Conservation (phyloP, 1,139 yeast genomes). For the Lodderomyces margitis region DNA sequence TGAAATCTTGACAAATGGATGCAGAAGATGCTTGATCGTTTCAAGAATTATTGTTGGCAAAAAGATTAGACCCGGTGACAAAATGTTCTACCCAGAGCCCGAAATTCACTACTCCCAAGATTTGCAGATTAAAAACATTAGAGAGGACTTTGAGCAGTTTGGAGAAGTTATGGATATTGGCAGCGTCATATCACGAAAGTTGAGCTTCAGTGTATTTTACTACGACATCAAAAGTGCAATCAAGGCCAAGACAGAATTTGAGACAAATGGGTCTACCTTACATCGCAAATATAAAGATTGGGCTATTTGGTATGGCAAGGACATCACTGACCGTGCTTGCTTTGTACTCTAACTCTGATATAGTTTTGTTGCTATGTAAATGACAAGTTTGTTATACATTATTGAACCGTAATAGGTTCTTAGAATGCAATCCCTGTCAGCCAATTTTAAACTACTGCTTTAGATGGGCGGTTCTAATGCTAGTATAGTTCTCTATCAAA, state of each 20-base stretch:
- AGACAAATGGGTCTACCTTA: constrained; percentile 34
- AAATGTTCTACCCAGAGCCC: constrained; percentile 35
- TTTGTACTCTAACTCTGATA: constrained; percentile 14
- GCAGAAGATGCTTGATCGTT: constrained; percentile 36
- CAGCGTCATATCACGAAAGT: constrained; percentile 65
- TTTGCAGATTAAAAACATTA: constrained; percentile 32
- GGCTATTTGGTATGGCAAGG: constrained; percentile 67
- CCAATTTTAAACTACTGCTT: too few species aligned
- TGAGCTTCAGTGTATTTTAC: constrained; percentile 63
- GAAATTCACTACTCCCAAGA: constrained; percentile 28
- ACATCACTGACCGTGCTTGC: constrained; percentile 58
- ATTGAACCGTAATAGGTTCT: too few species aligned
- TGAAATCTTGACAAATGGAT: constrained; percentile 30
- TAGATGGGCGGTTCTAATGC: neutral
- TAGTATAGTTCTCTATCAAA: too few species aligned
- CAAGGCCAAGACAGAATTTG: constrained; percentile 51
- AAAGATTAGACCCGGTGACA: constrained; percentile 17
- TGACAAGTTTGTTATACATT: too few species aligned
- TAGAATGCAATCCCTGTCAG: too few species aligned
- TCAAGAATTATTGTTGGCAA: constrained; percentile 28
- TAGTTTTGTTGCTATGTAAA: neutral
- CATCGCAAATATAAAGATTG: constrained; percentile 54
- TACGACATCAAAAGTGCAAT: constrained; percentile 64
- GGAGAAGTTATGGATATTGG: constrained; percentile 64
- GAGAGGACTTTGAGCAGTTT: constrained; percentile 50